These are phyloP conservation scores for Phascolomyces articulosus DNA, from an alignment of 371 early-diverging fungal genomes.

Conservation along the genomic window DNA sequence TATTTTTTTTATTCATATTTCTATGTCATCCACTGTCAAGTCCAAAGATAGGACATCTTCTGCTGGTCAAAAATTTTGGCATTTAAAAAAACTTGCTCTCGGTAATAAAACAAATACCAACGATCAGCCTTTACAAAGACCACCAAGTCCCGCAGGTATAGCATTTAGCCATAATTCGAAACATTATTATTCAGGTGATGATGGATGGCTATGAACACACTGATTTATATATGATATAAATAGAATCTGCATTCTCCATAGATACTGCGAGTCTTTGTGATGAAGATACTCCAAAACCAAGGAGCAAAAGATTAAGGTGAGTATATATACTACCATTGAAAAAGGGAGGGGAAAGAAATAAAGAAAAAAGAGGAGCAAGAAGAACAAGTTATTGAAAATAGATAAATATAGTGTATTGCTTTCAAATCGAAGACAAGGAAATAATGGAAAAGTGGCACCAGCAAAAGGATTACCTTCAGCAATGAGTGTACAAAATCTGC, in stretches of 20 bases:
- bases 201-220: too few relatives aligned
- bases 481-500: slow-evolving; percentile 19
- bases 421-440: slow-evolving; percentile 11
- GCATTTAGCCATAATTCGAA: too few relatives aligned
- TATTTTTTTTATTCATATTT: not conserved
- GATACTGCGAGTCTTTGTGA: slow-evolving; percentile 17
- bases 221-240: not conserved
- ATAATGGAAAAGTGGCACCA: slow-evolving; percentile 5
- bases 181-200: too few relatives aligned
- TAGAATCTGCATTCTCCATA: slow-evolving; percentile 14
- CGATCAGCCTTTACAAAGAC: slow-evolving; percentile 6
- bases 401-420: slow-evolving; percentile 6
- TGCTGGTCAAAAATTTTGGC: slow-evolving; percentile 18
- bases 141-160: slow-evolving; percentile 18
- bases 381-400: not conserved
- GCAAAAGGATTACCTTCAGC: slow-evolving; percentile 8
- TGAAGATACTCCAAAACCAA: slow-evolving; percentile 9
- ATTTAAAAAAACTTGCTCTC: slow-evolving; percentile 17
- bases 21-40: slow-evolving; percentile 14
- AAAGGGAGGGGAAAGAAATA: not conserved
- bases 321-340: not conserved
- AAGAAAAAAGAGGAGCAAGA: too few relatives aligned
- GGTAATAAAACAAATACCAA: slow-evolving; percentile 14
- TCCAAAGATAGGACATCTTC: slow-evolving; percentile 13
- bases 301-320: slow-evolving; percentile 24